phyloP scores from a whole-genome alignment of 2,329 filamentous ascomycete genomes.

The Colletotrichum tabaci region DNA sequence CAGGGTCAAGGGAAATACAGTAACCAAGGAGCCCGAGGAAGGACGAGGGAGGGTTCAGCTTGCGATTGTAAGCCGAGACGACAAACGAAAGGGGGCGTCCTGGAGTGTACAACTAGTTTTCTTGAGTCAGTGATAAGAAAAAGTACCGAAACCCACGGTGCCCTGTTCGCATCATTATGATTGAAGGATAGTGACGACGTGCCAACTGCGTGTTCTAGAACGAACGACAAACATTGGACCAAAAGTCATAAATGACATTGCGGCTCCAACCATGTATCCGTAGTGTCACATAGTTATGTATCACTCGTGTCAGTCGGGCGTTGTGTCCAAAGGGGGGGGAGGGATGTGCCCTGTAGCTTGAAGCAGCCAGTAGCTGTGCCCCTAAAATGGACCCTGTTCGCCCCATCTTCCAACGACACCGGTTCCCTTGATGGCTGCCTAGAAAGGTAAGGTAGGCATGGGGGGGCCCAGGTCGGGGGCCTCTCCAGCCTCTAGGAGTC shows the following conservation, averaged over 20 bases:
- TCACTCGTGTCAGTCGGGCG: too few species aligned
- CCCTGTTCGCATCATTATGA: neutral
- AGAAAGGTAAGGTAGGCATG: neutral
- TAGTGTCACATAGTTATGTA: too few species aligned
- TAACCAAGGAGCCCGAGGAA: conserved; percentile 6
- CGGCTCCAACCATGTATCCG: too few species aligned
- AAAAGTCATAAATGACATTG: neutral
- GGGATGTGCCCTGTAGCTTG: too few species aligned
- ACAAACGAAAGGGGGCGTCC: conserved; percentile 26
- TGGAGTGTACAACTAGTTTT: conserved; percentile 37
- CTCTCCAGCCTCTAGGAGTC: too few species aligned
- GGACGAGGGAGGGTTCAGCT: neutral
- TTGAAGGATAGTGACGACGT: neutral
- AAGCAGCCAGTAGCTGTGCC: conserved; percentile 9
- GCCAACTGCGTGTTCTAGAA: neutral
- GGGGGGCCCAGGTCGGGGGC: too few species aligned
- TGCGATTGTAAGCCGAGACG: conserved; percentile 37
- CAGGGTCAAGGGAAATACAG: conserved; percentile 27
- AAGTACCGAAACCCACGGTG: neutral
- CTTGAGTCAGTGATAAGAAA: conserved; percentile 29
- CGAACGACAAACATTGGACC: too few species aligned
- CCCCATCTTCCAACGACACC: conserved; percentile 28
- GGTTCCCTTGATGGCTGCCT: neutral
- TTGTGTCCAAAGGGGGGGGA: too few species aligned
- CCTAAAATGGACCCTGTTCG: conserved; percentile 18